Conservation (phyloP, 164 flowering plant species). For the Santalum album region DNA sequence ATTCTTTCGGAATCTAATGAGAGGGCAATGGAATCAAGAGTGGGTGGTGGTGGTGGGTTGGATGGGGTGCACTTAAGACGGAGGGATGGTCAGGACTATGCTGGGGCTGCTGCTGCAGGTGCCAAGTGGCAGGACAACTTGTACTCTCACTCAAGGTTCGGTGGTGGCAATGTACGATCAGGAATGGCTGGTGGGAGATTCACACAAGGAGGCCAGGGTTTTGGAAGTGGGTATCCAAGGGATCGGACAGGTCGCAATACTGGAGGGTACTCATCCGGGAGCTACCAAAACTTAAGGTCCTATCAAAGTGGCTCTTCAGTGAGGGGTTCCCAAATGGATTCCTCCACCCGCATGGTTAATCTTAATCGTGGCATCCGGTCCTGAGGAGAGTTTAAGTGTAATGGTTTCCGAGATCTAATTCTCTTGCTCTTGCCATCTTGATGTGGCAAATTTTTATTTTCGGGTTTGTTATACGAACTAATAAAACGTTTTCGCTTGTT, state of each 20-base stretch:
- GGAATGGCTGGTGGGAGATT: constrained; percentile 34
- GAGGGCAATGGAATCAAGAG: constrained; percentile 67
- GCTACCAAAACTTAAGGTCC: constrained; percentile 27
- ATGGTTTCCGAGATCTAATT: neutral
- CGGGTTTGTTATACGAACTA: too few species aligned
- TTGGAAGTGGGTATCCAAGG: constrained; percentile 37
- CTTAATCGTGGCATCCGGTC: constrained; percentile 51
- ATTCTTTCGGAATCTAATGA: constrained; percentile 81
- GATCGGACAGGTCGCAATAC: constrained; percentile 37
- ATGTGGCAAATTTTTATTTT: too few species aligned
- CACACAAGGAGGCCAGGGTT: constrained; percentile 20
- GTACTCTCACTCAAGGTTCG: constrained; percentile 50
- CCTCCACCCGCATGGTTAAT: constrained; percentile 64
- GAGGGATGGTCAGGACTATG: constrained; percentile 70
- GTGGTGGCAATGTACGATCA: constrained; percentile 34
- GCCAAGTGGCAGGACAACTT: constrained; percentile 65
- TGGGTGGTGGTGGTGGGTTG: constrained; percentile 60
- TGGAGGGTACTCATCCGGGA: constrained; percentile 28
- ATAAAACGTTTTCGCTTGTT: too few species aligned
- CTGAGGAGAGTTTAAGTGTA: constrained; percentile 15
- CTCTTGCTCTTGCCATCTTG: too few species aligned
- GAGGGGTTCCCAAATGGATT: constrained; percentile 48
- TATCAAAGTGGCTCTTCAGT: constrained; percentile 29
- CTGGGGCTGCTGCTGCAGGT: constrained; percentile 27
- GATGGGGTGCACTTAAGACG: constrained; percentile 63